Evolutionary conservation across 352 stramenopile species (phyloP).

Genomic region (Plasmopara halstedii): DNA sequence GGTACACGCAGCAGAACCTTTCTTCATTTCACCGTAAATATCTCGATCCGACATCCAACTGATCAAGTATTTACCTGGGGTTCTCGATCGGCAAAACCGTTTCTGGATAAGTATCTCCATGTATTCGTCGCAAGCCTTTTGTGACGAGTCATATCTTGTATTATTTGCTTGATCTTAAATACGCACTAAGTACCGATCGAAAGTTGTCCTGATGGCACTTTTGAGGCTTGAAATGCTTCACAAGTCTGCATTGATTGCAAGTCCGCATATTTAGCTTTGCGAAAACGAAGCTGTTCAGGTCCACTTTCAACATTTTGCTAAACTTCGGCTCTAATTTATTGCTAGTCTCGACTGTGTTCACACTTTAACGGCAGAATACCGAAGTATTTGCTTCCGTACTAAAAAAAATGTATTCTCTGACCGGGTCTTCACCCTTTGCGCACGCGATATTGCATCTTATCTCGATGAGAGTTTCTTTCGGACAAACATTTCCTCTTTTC

Average conservation of each 20-base stretch:
- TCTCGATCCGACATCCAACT: neutral
- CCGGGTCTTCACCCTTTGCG: too few species aligned
- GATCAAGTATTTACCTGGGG: neutral
- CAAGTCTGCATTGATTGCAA: neutral
- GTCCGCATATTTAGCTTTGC: too few species aligned
- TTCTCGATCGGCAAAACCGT: neutral
- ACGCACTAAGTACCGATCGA: neutral
- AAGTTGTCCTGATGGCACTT: neutral
- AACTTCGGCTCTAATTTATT: too few species aligned
- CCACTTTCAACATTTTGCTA: too few species aligned
- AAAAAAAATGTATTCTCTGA: too few species aligned
- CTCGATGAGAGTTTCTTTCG: too few species aligned
- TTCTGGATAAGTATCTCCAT: neutral
- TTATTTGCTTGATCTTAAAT: neutral
- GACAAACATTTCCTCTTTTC: too few species aligned
- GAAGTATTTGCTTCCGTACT: too few species aligned
- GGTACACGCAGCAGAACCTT: slow-evolving; percentile 1
- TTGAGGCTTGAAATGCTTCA: neutral
- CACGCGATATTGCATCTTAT: too few species aligned
- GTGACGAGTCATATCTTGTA: neutral
- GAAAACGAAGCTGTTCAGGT: too few species aligned
- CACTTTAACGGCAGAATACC: too few species aligned
- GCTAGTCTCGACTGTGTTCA: too few species aligned
- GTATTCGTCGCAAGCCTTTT: neutral
- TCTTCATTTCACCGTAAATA: neutral